Percentiles rank a stretch among this genome's conserved stretches.
These are phyloP conservation scores for Scheffersomyces lignicola DNA, from an alignment of 1,139 yeast genomes.

Conservation along the genomic window DNA sequence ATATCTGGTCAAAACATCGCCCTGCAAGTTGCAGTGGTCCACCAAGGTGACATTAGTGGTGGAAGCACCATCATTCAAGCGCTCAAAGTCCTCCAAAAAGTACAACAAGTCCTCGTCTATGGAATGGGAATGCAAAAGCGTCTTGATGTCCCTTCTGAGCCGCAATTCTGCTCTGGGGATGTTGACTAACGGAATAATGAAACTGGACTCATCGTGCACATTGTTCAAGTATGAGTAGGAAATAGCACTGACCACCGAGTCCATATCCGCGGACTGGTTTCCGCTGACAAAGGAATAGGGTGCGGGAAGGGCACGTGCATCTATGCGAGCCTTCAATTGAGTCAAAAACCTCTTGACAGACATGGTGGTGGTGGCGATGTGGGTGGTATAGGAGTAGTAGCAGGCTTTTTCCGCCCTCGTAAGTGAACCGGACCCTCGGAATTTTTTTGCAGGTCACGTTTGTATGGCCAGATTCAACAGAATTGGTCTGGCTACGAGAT, in stretches of 20 bases:
- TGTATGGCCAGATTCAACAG: too few relatives aligned
- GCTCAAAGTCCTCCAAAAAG: conserved; percentile 63
- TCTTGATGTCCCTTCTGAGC: conserved; percentile 69
- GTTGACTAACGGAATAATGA: conserved; percentile 67
- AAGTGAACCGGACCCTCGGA: too few relatives aligned
- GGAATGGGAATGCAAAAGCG: conserved; percentile 49
- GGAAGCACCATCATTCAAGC: conserved; percentile 15
- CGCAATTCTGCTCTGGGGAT: conserved; percentile 65
- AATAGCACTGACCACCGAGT: conserved; percentile 77
- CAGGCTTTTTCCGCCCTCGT: too few relatives aligned
- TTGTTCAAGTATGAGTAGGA: conserved; percentile 60
- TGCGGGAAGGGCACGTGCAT: conserved; percentile 11
- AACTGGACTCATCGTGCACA: conserved; percentile 15
- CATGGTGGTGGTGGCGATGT: conserved; percentile 14
- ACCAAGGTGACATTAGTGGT: conserved; percentile 57
- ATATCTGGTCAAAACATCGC: conserved; percentile 31
- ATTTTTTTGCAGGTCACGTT: too few relatives aligned
- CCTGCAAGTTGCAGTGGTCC: conserved; percentile 79
- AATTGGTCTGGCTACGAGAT: too few relatives aligned
- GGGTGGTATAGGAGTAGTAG: neutral
- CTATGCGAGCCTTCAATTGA: conserved; percentile 19
- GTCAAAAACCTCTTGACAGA: conserved; percentile 24
- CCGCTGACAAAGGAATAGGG: conserved; percentile 65
- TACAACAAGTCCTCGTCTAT: conserved; percentile 52
- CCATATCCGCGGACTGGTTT: conserved; percentile 84